Evolutionary conservation across 257 asterid genomes (phyloP), one percentile per base, ranked within the genome.

Genomic region (Forsythia viridissima): DNA sequence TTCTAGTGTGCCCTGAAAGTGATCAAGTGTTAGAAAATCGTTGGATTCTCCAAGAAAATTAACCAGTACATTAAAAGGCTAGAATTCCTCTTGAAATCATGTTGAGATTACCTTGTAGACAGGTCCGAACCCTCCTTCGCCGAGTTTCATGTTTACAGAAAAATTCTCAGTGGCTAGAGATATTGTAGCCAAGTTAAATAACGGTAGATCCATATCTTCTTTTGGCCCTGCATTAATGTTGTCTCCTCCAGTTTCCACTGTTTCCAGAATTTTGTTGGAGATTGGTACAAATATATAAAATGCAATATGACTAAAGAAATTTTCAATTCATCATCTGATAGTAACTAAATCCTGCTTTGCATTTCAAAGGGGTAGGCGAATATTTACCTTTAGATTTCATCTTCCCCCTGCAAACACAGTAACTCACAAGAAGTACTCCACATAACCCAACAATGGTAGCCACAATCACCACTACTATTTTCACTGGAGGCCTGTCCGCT

Each of bases 71-170:
- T 12, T 48, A 48, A 13, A 48, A 48, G 57, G 57, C 57, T 48
- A 48, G 15, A 12, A 43, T 42, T 61, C 12, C 34, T 44, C 41
- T 59, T 9, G 52, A 41, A 43, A 37, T 30, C n/a, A 42, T 7
- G 63, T 57, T 18, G 37, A 75, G 48, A 43, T 63, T 84, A 86
- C 90, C 90, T 86, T 82, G 86, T 86, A 88, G 42, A 86, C 90
- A 59, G 84, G 92, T 74, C 92, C 89, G 41, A 80, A 88, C 34
- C 92, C 90, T 20, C 90, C 92, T 86, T 86, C 86, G 18, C 89
- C 92, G 1, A 88, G 82, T 76, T 74, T 83, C 74, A 76, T 84
- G 51, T 74, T 52, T 42, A 5, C 76, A 6, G 89, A 83, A 75
- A 88, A 85, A 73, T 84, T 75, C 36, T 81, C 71, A 5, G 90